phyloP scores from a whole-genome alignment of 768 basidiomycete species.

The Holtermannia corniformis region DNA sequence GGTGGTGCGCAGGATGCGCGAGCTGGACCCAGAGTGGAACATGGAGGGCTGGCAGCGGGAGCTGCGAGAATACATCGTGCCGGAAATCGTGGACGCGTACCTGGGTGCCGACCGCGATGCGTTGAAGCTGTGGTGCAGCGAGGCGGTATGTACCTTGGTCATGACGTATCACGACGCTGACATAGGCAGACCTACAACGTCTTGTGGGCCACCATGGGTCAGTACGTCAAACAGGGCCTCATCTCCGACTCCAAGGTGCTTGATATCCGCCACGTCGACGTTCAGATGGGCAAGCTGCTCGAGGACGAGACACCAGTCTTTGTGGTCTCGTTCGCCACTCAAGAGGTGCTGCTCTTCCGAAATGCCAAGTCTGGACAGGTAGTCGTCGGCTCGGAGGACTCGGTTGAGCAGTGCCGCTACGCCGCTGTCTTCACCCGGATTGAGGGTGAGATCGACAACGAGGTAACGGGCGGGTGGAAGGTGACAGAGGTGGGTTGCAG shows the following conservation, averaged over 20 bases:
- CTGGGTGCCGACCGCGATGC: conserved; percentile 78
- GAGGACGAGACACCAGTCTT: conserved; percentile 84
- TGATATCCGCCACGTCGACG: conserved; percentile 95
- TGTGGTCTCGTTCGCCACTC: conserved; percentile 82
- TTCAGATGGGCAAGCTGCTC: conserved; percentile 82
- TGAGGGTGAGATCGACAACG: conserved; percentile 78
- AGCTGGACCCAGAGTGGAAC: conserved; percentile 77
- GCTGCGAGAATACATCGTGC: conserved; percentile 90
- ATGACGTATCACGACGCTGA: not conserved
- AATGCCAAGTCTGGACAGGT: conserved; percentile 82
- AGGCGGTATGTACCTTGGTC: conserved; percentile 59
- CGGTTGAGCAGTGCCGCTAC: conserved; percentile 88
- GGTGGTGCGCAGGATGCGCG: conserved; percentile 74
- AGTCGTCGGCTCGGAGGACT: conserved; percentile 73
- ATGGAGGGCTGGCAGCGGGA: conserved; percentile 82
- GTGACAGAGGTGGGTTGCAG: conserved; percentile 67
- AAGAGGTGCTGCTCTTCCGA: conserved; percentile 85
- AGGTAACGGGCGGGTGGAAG: conserved; percentile 96
- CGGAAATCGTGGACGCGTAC: conserved; percentile 95
- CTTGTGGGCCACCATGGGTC: conserved; percentile 96
- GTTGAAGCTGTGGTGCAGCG: conserved; percentile 82
- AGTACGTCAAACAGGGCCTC: conserved; percentile 80
- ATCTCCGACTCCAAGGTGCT: conserved; percentile 87
- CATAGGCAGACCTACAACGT: conserved; percentile 80
- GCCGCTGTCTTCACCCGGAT: conserved; percentile 82